Conservation (phyloP, 2,329 filamentous ascomycete species). For the Fusarium phyllophilum region DNA sequence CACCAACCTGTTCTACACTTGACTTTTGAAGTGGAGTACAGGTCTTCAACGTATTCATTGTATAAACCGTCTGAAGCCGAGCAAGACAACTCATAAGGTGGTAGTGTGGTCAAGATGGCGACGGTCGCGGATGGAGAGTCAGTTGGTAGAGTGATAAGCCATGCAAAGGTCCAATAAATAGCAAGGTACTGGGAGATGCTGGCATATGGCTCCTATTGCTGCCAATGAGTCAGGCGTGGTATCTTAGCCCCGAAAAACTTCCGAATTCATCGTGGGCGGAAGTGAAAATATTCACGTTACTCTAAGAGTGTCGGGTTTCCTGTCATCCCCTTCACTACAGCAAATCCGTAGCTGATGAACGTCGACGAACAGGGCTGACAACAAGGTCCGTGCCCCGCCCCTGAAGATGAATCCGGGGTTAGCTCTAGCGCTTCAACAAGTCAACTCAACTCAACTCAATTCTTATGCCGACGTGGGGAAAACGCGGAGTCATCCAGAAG, state of each 20-base stretch:
- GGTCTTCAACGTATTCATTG: not conserved
- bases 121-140: not conserved
- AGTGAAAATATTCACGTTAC: not conserved
- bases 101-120: fast-evolving
- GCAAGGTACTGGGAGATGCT: not conserved
- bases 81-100: not conserved
- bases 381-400: constrained; percentile 16
- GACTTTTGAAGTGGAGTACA: not conserved
- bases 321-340: not conserved
- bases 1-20: not conserved
- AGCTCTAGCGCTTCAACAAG: constrained; percentile 27
- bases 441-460: not conserved
- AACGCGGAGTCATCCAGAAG: constrained; percentile 4
- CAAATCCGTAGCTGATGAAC: not conserved
- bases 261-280: not conserved
- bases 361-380: not conserved
- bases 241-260: not conserved
- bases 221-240: not conserved
- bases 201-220: not conserved
- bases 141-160: fast-evolving
- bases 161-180: not conserved
- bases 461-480: constrained; percentile 17
- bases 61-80: constrained; percentile 22
- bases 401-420: constrained; percentile 36
- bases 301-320: fast-evolving